Conservation (phyloP, 169 alveolate genomes). For the Hepatocystis sp. region DNA sequence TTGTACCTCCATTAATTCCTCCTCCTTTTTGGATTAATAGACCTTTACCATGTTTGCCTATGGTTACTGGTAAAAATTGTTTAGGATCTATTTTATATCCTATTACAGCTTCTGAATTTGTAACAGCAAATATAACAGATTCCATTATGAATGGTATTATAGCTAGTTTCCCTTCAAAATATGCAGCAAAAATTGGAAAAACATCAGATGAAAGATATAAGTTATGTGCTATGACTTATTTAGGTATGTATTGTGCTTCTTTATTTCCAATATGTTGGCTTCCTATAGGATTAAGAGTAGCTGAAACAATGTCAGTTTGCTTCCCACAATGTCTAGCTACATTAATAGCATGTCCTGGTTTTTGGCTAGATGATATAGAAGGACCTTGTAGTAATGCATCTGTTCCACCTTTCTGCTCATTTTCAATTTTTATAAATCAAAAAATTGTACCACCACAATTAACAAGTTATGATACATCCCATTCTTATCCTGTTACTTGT, state of each 20-base stretch:
- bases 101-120: slow-evolving; percentile 88
- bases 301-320: slow-evolving; percentile 75
- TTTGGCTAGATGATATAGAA: slow-evolving; percentile 87
- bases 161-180: slow-evolving; percentile 88
- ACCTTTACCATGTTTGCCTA: slow-evolving; percentile 90
- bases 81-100: slow-evolving; percentile 90
- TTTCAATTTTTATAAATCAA: slow-evolving; percentile 86
- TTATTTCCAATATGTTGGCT: slow-evolving; percentile 88
- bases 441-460: slow-evolving; percentile 88
- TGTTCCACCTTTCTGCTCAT: slow-evolving; percentile 91
- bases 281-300: slow-evolving; percentile 80
- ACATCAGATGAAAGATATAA: slow-evolving; percentile 87
- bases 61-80: slow-evolving; percentile 90
- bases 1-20: slow-evolving; percentile 88
- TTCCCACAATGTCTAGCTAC: slow-evolving; percentile 89
- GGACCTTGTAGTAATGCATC: slow-evolving; percentile 84
- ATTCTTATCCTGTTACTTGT: slow-evolving; percentile 84
- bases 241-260: slow-evolving; percentile 90
- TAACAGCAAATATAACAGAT: slow-evolving; percentile 88
- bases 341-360: slow-evolving; percentile 91
- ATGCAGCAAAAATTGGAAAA: slow-evolving; percentile 88
- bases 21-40: slow-evolving; percentile 83
- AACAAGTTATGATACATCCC: slow-evolving; percentile 86
- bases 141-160: slow-evolving; percentile 88
- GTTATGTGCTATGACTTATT: slow-evolving; percentile 87